These are phyloP conservation scores for Pseudonitzschia delicatissima DNA, from an alignment of 108 stramenopile genomes.

Conservation along the genomic window DNA sequence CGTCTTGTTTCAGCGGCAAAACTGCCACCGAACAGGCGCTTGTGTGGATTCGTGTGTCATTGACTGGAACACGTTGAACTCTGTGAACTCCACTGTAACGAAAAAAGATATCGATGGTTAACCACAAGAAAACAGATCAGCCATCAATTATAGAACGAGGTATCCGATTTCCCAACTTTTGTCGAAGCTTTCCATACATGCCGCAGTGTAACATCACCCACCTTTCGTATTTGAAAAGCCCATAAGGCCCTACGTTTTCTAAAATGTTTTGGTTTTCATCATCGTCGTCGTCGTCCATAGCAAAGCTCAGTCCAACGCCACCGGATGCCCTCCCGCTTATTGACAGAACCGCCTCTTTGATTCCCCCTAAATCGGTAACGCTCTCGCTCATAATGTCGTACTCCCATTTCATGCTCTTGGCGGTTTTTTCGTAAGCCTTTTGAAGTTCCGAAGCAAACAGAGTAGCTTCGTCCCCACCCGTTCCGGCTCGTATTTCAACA, in stretches of 20 bases:
- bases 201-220: neutral
- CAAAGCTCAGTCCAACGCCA: conserved; percentile 15
- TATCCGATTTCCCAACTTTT: neutral
- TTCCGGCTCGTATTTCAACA: conserved; percentile 94
- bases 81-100: conserved; percentile 88
- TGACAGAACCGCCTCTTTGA: conserved; percentile 67
- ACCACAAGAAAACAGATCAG: neutral
- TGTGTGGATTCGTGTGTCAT: conserved; percentile 91
- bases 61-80: conserved; percentile 97
- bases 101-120: neutral
- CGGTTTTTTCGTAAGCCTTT: conserved; percentile 80
- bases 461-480: conserved; percentile 94
- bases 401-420: conserved; percentile 64
- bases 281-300: conserved; percentile 15
- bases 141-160: neutral
- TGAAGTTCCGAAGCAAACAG: conserved; percentile 89
- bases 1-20: conserved; percentile 64
- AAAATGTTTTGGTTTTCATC: conserved; percentile 23
- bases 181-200: neutral
- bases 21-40: conserved; percentile 94
- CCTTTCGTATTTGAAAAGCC: conserved; percentile 85
- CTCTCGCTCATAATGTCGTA: conserved; percentile 59
- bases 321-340: conserved; percentile 44
- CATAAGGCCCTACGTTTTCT: conserved; percentile 73
- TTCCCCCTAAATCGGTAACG: conserved; percentile 71